Evolutionary conservation across 1,284 basidiomycete species (phyloP).

Genomic region (Trichosporon asahii): DNA sequence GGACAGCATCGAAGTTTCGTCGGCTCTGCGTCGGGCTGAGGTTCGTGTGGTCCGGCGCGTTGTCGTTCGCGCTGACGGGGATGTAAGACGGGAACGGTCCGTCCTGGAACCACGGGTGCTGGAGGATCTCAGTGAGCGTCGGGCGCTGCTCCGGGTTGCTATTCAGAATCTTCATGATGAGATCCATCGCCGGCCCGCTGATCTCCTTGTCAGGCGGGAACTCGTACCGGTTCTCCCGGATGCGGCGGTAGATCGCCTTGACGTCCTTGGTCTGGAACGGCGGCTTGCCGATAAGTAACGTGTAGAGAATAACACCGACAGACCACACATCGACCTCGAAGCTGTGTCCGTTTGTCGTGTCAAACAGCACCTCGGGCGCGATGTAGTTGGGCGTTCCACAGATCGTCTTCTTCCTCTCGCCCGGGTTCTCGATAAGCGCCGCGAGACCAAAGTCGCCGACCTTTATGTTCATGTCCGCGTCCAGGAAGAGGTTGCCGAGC

Average conservation of each 20-base stretch:
- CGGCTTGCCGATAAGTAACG: conserved; percentile 85
- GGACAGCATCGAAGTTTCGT: conserved; percentile 60
- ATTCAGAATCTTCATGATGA: conserved; percentile 82
- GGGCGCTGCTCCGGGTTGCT: conserved; percentile 75
- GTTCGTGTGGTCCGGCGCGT: conserved; percentile 67
- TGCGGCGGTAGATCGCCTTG: conserved; percentile 91
- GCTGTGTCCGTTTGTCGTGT: conserved; percentile 91
- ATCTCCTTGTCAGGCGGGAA: conserved; percentile 77
- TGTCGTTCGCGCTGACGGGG: conserved; percentile 71
- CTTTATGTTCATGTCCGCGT: conserved; percentile 88
- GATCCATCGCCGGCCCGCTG: conserved; percentile 67
- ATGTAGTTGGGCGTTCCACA: conserved; percentile 99
- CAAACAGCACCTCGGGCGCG: conserved; percentile 94
- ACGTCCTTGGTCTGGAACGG: conserved; percentile 98
- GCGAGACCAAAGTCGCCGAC: conserved; percentile 97
- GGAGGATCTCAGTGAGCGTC: conserved; percentile 76
- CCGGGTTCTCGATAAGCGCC: conserved; percentile 90
- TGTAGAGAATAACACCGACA: conserved; percentile 95
- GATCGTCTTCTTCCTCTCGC: conserved; percentile 97
- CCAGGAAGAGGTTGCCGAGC: conserved; percentile 92
- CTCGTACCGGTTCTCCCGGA: conserved; percentile 89
- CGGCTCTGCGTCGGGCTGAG: conserved; percentile 64
- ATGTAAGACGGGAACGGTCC: conserved; percentile 79
- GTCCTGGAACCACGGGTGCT: conserved; percentile 77
- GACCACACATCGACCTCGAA: conserved; percentile 99